Evolutionary conservation across 768 basidiomycete genomes (phyloP), one percentile per base, ranked within the genome.

Genomic region (Termitomyces sp.): DNA sequence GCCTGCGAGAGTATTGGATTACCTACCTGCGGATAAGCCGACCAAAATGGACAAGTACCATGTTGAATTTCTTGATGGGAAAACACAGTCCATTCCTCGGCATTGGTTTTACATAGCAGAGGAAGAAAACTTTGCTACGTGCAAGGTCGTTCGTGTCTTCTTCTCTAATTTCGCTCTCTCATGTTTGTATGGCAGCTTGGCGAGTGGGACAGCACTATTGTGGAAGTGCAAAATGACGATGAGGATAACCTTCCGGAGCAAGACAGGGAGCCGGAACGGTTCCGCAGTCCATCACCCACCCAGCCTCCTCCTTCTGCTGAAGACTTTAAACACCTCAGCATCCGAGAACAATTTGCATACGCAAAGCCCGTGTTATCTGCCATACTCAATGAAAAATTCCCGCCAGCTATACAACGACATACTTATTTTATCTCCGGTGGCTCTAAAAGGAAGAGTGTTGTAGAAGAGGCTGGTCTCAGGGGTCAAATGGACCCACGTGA

Each of bases 331-430:
- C 68, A 75, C 22, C 75, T 89, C 31, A 55, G 75, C 6, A 75
- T 88, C 7, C 74, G 73, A 20, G 70, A 80, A 39, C 88, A 92
- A 61, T 81, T 92, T 55, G 77, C 72, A 12, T 89, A 88, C 63
- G 75, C 81, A 28, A 89, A 86, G 59, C 83, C 83, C 1, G 75
- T 90, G 15, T 70, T 92, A 44, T 69, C 64, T 26, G 85, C 83
- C 1, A 79, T 90, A 33, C 67, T 92, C 34, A 78, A 77, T 34
- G 80, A 80, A 33, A 62, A 66, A 33, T 91, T 87, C 65, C 59
- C 55, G 1, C 90, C 90, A 1, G 81, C 82, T 2, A 65, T 60
- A 55, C 62, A 63, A 28, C 75, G 75, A 24, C 84, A 89, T 60
- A 71, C 73, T 6, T 68, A 67, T 0, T 91, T 86, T 62, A 78